These are phyloP conservation scores for Somion occarium DNA, from an alignment of 1,284 basidiomycete genomes.

Conservation along the genomic window DNA sequence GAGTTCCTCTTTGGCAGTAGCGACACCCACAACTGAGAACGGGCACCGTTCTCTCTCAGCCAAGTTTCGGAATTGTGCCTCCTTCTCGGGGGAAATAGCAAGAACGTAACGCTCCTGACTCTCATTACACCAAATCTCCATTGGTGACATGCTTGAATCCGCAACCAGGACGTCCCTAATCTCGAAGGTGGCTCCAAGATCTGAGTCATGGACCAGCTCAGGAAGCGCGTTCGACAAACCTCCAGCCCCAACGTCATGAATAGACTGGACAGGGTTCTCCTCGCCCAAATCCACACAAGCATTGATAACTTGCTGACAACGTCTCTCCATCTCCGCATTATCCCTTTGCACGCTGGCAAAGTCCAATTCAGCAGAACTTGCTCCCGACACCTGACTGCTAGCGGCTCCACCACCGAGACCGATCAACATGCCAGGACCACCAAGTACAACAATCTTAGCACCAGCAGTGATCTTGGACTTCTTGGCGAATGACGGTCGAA, in stretches of 20 bases:
- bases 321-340: constrained; percentile 97
- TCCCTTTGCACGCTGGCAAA: constrained; percentile 98
- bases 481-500: constrained; percentile 75
- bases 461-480: constrained; percentile 76
- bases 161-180: constrained; percentile 92
- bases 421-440: constrained; percentile 95
- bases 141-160: constrained; percentile 92
- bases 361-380: constrained; percentile 88
- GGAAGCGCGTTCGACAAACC: constrained; percentile 96
- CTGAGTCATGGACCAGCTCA: constrained; percentile 94
- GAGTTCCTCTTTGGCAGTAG: constrained; percentile 78
- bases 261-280: constrained; percentile 86
- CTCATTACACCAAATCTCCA: constrained; percentile 99
- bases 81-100: constrained; percentile 66
- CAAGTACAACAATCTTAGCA: constrained; percentile 90
- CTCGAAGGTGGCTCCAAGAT: constrained; percentile 90
- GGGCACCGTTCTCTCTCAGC: constrained; percentile 91
- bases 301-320: constrained; percentile 97
- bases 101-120: constrained; percentile 97
- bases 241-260: constrained; percentile 98
- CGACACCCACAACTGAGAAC: constrained; percentile 86
- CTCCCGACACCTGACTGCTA: constrained; percentile 86
- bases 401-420: constrained; percentile 96
- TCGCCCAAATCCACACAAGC: constrained; percentile 71
- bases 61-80: constrained; percentile 67